Percentiles rank a stretch among this genome's conserved stretches.
Evolutionary conservation across 331 rosid genomes (phyloP).

Genomic region (Quercus tomentella): DNA sequence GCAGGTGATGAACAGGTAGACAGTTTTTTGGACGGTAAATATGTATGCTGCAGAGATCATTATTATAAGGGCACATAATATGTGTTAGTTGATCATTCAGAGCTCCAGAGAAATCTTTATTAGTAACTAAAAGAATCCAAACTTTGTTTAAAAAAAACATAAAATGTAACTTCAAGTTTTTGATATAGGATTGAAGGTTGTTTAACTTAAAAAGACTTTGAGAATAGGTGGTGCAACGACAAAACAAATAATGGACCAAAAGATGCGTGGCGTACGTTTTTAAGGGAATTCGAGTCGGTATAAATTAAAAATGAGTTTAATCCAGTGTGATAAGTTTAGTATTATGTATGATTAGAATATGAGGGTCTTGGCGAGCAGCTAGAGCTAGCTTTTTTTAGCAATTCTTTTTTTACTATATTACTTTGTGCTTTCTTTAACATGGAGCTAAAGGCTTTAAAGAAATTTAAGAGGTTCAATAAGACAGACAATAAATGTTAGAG

Average conservation of each 20-base stretch:
- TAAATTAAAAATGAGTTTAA: background rate
- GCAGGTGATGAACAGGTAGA: conserved; percentile 25
- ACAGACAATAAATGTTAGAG: background rate
- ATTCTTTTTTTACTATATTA: background rate
- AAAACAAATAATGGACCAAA: conserved; percentile 13
- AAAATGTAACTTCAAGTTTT: background rate
- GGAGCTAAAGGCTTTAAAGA: background rate
- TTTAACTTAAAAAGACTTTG: conserved; percentile 25
- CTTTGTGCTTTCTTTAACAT: background rate
- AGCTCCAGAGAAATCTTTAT: conserved; percentile 4
- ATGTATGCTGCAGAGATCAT: conserved; percentile 3
- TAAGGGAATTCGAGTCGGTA: background rate
- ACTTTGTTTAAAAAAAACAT: background rate
- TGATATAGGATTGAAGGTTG: conserved; percentile 13
- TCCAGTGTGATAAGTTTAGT: background rate
- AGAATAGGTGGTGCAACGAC: conserved; percentile 12
- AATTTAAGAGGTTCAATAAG: background rate
- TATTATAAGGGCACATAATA: conserved; percentile 11
- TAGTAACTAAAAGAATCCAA: background rate
- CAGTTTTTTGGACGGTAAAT: conserved; percentile 20
- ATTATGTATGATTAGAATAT: background rate
- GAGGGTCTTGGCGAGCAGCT: conserved; percentile 1
- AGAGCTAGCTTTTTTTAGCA: background rate
- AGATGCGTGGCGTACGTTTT: background rate
- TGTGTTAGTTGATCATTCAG: conserved; percentile 33